Conservation (phyloP, 805 yeast species). For the Cyberlindnera mycetangii region DNA sequence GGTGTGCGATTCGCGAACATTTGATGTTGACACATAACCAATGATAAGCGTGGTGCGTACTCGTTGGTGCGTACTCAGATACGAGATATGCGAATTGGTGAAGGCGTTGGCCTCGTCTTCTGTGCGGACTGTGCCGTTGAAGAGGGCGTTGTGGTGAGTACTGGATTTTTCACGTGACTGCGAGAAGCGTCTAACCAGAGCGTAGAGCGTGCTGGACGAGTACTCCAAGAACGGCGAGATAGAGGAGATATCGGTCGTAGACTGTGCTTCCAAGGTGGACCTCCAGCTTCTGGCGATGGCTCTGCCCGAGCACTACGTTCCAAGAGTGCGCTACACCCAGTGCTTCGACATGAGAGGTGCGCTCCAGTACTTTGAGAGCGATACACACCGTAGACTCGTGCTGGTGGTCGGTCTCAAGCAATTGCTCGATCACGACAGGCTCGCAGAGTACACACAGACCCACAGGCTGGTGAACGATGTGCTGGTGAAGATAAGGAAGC, state of each 20-base stretch:
- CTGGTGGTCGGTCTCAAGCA: constrained; percentile 8
- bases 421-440: constrained; percentile 4
- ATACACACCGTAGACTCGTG: not conserved
- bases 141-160: not conserved
- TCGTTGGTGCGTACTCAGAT: no score
- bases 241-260: constrained; percentile 1
- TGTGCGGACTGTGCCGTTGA: not conserved
- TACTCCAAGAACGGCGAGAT: no score
- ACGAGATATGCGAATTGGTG: no score
- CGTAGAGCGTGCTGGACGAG: not conserved
- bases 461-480: constrained; percentile 8
- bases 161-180: no score
- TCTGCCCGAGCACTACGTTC: not conserved
- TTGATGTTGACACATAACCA: no score
- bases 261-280: constrained; percentile 3
- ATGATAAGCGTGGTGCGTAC: no score
- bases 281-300: constrained; percentile 1
- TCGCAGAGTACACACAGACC: not conserved
- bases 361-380: not conserved
- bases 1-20: no score
- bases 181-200: not conserved
- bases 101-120: not conserved
- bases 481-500: constrained; percentile 4
- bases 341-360: constrained; percentile 15
- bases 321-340: constrained; percentile 6